Base-by-base conservation (phyloP, 1,139 yeast species). In the Kodamaea plutei region DNA sequence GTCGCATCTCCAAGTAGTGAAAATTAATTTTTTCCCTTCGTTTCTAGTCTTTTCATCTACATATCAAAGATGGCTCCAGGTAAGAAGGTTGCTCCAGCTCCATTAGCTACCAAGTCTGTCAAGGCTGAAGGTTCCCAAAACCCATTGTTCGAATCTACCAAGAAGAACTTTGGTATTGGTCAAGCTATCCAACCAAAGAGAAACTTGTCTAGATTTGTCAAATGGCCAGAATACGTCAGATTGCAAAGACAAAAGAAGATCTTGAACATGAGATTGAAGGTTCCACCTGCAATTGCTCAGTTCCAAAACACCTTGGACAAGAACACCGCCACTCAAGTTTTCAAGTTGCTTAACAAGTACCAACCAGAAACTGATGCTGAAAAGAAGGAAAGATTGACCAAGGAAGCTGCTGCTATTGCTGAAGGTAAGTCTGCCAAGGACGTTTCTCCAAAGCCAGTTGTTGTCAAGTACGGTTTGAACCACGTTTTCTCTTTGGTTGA, bases 181-280 rank as follows among this genome's bases (percentile, higher is more conserved):
- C 96, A 87, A 76, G 72, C 79, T 50, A 60, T 88, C 53, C 96
- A 89, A 70, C 96, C 96, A 73, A 85, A 82, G 78, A 82, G 93
- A 74, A 84, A 89, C 84, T 79, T 89, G 61, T 73, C 93, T 47
- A 85, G 96, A 72, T 88, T 84, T 65, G 96, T 89, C 63, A 89
- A 84, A 73, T 89, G 97, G 96, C 97, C 97, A 65, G 93, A 83
- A 71, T 88, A 88, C 69, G 94, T 89, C 54, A 87, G 95, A 76
- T 76, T 84, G 54, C 95, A 85, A 74, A 87, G 97, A 79, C 97
- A 91, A 76, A 89, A 82, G 84, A 89, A 89, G 79, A 84, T 89
- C 61, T 78, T 89, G 66, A 75, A 83, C 55, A 67, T 88, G 69
- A 88, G 98, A 81, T 80, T 89, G 64, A 89, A 89, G 84, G 97